These are phyloP conservation scores for Penicillium sp. DNA, from an alignment of 2,329 filamentous ascomycete genomes.

Conservation along the genomic window DNA sequence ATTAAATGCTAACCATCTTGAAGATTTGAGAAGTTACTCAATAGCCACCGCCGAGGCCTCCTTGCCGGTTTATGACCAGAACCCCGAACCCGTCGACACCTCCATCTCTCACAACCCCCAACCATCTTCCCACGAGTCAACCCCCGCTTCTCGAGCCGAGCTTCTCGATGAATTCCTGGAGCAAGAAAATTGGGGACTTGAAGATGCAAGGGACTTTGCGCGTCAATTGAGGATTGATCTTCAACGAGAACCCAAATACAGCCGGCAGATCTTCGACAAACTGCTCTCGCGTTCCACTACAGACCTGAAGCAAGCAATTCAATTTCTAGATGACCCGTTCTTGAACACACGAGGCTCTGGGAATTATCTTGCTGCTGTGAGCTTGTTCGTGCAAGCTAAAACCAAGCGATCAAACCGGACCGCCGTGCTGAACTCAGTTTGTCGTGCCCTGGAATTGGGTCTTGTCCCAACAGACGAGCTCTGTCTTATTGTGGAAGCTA, in stretches of 20 bases:
- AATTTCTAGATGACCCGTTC: slow-evolving; percentile 45
- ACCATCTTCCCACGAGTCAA: background rate
- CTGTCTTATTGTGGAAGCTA: slow-evolving; percentile 37
- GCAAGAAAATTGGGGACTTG: slow-evolving; percentile 28
- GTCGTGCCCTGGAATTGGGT: slow-evolving; percentile 43
- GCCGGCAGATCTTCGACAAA: slow-evolving; percentile 43
- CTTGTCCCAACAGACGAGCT: slow-evolving; percentile 44
- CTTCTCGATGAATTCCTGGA: slow-evolving; percentile 30
- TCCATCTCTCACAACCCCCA: slow-evolving; percentile 5
- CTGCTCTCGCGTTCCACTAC: slow-evolving; percentile 32
- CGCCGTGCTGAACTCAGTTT: slow-evolving; percentile 36
- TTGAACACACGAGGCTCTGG: slow-evolving; percentile 45
- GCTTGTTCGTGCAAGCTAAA: slow-evolving; percentile 33
- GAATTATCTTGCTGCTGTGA: slow-evolving; percentile 42
- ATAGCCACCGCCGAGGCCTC: slow-evolving; percentile 26
- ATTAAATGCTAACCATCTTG: slow-evolving; percentile 2
- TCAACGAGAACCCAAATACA: slow-evolving; percentile 42
- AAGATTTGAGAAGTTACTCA: slow-evolving; percentile 32
- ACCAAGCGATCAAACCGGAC: slow-evolving; percentile 26
- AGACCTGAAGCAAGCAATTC: slow-evolving; percentile 33
- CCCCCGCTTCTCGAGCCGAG: slow-evolving; percentile 17
- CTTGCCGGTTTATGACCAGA: slow-evolving; percentile 32
- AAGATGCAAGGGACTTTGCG: slow-evolving; percentile 39
- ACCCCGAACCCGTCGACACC: slow-evolving; percentile 22
- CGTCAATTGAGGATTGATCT: slow-evolving; percentile 41